Evolutionary conservation across 176 grass and related monocot species (phyloP), one percentile per base, ranked within the genome.

Genomic region (Phragmites australis): DNA sequence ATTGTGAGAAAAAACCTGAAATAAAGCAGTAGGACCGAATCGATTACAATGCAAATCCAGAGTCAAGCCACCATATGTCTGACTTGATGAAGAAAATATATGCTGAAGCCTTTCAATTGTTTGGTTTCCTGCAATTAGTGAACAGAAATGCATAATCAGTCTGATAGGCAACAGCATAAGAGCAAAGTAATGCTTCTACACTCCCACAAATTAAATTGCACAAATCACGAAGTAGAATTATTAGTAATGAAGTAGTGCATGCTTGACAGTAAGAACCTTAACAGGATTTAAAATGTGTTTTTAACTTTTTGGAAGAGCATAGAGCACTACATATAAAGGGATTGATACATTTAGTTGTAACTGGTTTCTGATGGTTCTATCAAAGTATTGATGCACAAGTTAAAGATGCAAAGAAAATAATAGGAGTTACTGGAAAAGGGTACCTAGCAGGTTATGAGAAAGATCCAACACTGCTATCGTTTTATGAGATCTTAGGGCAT

Each of bases 391-490:
- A 56, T 60, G 60, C 43, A 69, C 40, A 40, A 37, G 53, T 69
- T 63, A 43, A 68, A 61, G 14, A 60, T 39, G 50, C 25, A 86
- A 8, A 22, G 2, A 13, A 56, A 65, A 65, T 63, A 62, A 65
- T 25, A 2, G 8, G 22, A 50, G 14, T 77, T 66, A 58, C 19
- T 32, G 9, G 44, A 62, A 76, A 90, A 73, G 29, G 53, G 57
- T 98, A 94, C 95, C 92, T 87, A 98, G 70, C 69, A 87, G 69
- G 85, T 98, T 98, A 84, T 98, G 95, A 71, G 95, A 98, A 89
- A 98, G 81, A 82, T 98, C 92, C 82, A 98, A 78, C 53, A 94
- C 88, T 65, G 95, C 95, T 74, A 94, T 85, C 65, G 83, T 91
- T 87, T 90, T 94, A 81, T 98, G 90, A n/a, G 74, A 91, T 82